phyloP scores from a whole-genome alignment of 306 rosid species.

The Coriaria nepalensis region DNA sequence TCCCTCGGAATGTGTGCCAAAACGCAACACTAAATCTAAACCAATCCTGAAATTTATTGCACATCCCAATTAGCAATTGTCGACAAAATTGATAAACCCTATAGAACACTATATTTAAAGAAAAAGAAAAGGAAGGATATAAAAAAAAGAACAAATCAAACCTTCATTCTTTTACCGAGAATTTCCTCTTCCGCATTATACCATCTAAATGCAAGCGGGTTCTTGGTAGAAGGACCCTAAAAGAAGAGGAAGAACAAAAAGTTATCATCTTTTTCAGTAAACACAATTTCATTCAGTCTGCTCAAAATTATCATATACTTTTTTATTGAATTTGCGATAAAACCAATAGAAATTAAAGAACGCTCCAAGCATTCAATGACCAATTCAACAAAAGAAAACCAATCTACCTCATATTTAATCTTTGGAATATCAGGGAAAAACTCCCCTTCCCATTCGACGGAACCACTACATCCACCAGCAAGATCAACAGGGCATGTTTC shows the following conservation, averaged over 20 bases:
- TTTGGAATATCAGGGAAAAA: conserved; percentile 67
- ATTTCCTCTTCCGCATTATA: conserved; percentile 74
- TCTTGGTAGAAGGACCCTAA: conserved; percentile 88
- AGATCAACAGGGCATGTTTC: conserved; percentile 50
- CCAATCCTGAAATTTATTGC: conserved; percentile 54
- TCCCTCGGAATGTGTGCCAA: conserved; percentile 98
- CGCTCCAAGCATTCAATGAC: not conserved
- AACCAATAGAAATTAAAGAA: no score
- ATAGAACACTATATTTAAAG: not conserved
- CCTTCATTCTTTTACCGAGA: conserved; percentile 98
- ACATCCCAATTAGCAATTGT: conserved; percentile 1
- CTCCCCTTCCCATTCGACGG: conserved; percentile 70
- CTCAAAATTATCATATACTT: no score
- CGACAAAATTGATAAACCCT: not conserved
- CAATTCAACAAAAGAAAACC: not conserved
- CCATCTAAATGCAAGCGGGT: conserved; percentile 69
- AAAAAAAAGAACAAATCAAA: conserved; percentile 13
- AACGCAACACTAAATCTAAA: conserved; percentile 91
- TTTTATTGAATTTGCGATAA: no score
- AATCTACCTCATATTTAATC: conserved; percentile 63
- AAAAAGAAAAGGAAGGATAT: not conserved
- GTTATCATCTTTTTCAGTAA: not conserved
- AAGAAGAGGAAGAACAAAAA: conserved; percentile 1
- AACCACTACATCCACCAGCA: conserved; percentile 30
- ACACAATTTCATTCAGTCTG: not conserved